Conservation (phyloP, 768 basidiomycete species). For the Mrakia blollopis region DNA sequence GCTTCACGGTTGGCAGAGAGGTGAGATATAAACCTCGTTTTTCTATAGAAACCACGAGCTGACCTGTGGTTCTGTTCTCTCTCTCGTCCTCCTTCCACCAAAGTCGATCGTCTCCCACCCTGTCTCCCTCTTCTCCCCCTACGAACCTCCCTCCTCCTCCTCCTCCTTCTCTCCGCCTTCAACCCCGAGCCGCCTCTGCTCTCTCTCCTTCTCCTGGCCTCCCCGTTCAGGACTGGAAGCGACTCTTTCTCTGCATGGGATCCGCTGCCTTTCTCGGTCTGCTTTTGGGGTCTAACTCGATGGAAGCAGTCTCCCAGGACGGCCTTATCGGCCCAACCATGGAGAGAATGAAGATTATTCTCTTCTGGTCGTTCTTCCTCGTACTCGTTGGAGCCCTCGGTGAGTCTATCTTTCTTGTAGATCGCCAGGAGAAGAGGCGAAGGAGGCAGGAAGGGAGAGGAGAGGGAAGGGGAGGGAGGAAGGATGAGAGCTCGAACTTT, state of each 20-base stretch:
- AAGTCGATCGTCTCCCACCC: slow-evolving; percentile 9
- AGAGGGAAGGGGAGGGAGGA: background rate
- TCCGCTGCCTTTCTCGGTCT: slow-evolving; percentile 1
- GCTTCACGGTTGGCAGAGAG: slow-evolving; percentile 10
- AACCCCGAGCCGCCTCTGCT: background rate
- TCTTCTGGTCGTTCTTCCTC: slow-evolving; percentile 5
- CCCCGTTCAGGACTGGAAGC: background rate
- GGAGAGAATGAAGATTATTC: slow-evolving; percentile 15
- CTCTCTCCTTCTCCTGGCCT: background rate
- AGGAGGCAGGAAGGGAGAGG: background rate
- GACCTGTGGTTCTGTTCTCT: background rate
- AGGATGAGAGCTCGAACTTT: background rate
- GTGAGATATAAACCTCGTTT: background rate
- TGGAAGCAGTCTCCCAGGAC: background rate
- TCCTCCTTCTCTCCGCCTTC: background rate
- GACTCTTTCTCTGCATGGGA: background rate
- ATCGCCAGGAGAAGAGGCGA: background rate
- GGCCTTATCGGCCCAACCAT: background rate
- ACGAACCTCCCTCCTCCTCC: background rate
- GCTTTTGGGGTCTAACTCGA: background rate
- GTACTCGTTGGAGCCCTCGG: slow-evolving; percentile 8
- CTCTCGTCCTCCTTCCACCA: background rate
- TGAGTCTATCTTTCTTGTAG: background rate
- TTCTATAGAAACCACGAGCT: background rate
- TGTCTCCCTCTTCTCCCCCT: slow-evolving; percentile 7